Evolutionary conservation across 306 rosid species (phyloP).

Genomic region (Trichosanthes cucumerina): DNA sequence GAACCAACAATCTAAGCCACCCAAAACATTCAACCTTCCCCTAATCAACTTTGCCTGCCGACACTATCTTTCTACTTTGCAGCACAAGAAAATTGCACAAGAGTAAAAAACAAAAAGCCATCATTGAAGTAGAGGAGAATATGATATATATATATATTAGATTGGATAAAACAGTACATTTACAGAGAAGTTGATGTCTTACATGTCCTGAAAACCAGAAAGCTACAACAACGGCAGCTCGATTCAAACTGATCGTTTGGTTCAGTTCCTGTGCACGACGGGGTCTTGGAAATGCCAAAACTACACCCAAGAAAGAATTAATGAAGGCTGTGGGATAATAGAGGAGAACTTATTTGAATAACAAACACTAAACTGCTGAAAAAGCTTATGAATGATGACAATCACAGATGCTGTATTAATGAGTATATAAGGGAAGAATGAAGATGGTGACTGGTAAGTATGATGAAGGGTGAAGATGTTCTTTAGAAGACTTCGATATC

Average conservation of each 20-base stretch:
- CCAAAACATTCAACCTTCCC: conserved; percentile 8
- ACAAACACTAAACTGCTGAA: conserved; percentile 25
- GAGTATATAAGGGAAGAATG: conserved; percentile 10
- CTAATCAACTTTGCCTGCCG: conserved; percentile 33
- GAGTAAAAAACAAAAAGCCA: background rate
- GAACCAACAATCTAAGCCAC: conserved; percentile 16
- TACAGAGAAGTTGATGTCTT: conserved; percentile 7
- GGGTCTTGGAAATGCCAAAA: conserved; percentile 12
- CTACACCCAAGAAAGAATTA: conserved; percentile 29
- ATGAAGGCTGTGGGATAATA: conserved; percentile 10
- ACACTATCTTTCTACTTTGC: conserved; percentile 25
- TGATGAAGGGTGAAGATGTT: conserved; percentile 18
- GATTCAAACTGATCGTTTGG: background rate
- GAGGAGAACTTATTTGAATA: conserved; percentile 22
- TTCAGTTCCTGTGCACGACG: background rate
- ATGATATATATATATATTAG: background rate
- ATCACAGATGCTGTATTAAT: conserved; percentile 30
- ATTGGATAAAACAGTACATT: conserved; percentile 2
- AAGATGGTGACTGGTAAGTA: conserved; percentile 20
- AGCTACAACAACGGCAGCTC: background rate
- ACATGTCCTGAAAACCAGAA: background rate
- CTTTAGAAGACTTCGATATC: conserved; percentile 19
- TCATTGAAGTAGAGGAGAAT: background rate
- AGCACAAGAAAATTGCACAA: conserved; percentile 5
- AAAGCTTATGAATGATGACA: conserved; percentile 26